Evolutionary conservation across 352 stramenopile genomes (phyloP), one percentile per base, ranked within the genome.

Genomic region (Aphanomyces cochlioides): DNA sequence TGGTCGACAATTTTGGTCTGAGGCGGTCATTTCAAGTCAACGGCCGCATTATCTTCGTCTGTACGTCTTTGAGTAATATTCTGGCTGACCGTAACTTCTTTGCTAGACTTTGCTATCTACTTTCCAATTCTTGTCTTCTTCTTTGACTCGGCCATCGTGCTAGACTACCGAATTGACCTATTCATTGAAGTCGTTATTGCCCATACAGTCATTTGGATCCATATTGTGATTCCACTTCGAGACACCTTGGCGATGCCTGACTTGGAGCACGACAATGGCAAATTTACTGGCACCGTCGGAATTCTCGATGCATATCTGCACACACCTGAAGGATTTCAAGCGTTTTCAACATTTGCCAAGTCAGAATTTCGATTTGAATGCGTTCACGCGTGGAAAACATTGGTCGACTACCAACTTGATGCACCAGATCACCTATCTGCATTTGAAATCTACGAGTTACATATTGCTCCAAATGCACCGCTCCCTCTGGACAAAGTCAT

Each of bases 1-100:
- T 67, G 3, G 59, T 67, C 59, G 59, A 67, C 59, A 67, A 67
- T 45, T 67, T 67, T 56, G 40, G 59, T 45, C 8, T 67, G 17
- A 41, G 59, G 3, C 12, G 3, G 7, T 39, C 59, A 12, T 56
- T 67, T 66, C 15, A 50, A 15, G 19, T 21, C 36, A 56, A 45
- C 43, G 39, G 38, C 7, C 59, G 59, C 40, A 28, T 50, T 28
- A 43, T 56, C 2, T 56, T n/a, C 12, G 39, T 21, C 17, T 36
- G 59, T 67, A 56, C 40, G 59, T 13, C 54, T 40, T 13, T 39
- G 19, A 40, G 5, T 37, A 61, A 45, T 12, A 5, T n/a, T n/a
- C 43, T 61, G 7, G 7, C 21, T 5, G 43, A 17, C 19, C 19
- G 3, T 1, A 8, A 19, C 15, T 1, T 36, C 50, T 12, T 58